Percentiles rank a stretch among this genome's conserved stretches.
phyloP scores from a whole-genome alignment of 805 yeast species.

The Millerozyma miso region DNA sequence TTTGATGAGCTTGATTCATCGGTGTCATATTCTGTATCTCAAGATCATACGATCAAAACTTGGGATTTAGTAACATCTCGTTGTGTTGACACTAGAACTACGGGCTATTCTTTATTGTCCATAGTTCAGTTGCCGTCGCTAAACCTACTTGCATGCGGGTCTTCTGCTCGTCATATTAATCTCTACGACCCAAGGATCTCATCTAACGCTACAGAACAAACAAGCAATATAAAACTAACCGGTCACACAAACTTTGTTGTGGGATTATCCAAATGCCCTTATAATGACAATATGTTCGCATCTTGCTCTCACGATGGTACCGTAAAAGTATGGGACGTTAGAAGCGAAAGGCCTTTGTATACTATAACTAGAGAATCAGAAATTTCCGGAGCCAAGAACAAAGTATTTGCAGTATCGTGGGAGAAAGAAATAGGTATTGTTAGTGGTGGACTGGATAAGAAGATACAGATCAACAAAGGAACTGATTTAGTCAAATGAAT shows the following conservation, averaged over 20 bases:
- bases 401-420: constrained; percentile 89
- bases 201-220: constrained; percentile 55
- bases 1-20: constrained; percentile 71
- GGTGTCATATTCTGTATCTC: constrained; percentile 91
- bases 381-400: constrained; percentile 43
- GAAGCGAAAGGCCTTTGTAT: constrained; percentile 78
- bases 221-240: constrained; percentile 49
- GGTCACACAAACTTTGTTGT: constrained; percentile 95
- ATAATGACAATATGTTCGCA: constrained; percentile 74
- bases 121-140: constrained; percentile 62
- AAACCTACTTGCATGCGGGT: constrained; percentile 83
- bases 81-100: constrained; percentile 81
- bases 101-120: constrained; percentile 81
- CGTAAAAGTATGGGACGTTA: constrained; percentile 90
- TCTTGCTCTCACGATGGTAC: constrained; percentile 98
- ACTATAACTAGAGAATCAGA: constrained; percentile 72
- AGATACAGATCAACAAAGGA: constrained; percentile 72
- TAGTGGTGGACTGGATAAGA: constrained; percentile 93
- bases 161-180: constrained; percentile 95
- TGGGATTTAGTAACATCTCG: constrained; percentile 92
- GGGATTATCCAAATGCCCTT: constrained; percentile 68
- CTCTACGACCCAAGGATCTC: constrained; percentile 86
- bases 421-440: constrained; percentile 72
- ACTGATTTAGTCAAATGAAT: constrained; percentile 20
- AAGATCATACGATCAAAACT: constrained; percentile 91